Percentiles rank a stretch among this genome's conserved stretches.
These are phyloP conservation scores for Russula ochroleuca DNA, from an alignment of 768 basidiomycete genomes.

Conservation along the genomic window DNA sequence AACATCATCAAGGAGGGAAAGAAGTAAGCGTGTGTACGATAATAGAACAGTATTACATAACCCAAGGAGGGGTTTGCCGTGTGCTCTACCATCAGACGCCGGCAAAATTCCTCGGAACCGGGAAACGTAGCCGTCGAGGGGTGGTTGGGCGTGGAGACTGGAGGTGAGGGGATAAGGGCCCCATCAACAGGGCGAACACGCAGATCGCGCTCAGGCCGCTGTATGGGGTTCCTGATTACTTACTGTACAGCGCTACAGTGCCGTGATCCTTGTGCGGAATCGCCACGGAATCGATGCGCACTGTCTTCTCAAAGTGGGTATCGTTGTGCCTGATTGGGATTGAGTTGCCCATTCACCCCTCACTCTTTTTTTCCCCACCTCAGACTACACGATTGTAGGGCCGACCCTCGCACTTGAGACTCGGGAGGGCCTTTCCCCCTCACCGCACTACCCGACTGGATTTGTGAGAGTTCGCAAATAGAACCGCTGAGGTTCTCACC, in stretches of 20 bases:
- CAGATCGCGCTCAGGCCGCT: background rate
- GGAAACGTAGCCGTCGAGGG: constrained; percentile 7
- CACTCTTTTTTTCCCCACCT: no score
- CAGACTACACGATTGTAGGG: no score
- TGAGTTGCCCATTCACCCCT: background rate
- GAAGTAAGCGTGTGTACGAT: no score
- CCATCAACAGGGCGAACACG: background rate
- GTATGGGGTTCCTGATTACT: background rate
- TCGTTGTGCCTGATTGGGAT: constrained; percentile 1
- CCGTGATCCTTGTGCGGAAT: constrained; percentile 6
- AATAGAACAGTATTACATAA: constrained; percentile 4
- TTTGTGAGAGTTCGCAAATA: background rate
- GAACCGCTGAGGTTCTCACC: background rate
- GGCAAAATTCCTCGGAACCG: constrained; percentile 14
- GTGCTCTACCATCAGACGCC: background rate
- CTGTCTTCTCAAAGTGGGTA: background rate
- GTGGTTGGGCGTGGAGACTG: no score
- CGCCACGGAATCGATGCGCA: constrained; percentile 11
- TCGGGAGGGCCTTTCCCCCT: background rate
- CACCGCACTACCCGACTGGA: background rate
- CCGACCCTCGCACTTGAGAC: background rate
- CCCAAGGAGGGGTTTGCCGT: background rate
- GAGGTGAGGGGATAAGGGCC: background rate
- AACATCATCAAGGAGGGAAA: background rate
- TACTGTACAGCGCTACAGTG: background rate